Conservation (phyloP, 75 land plant genomes). For the Selaginella tamariscina region DNA sequence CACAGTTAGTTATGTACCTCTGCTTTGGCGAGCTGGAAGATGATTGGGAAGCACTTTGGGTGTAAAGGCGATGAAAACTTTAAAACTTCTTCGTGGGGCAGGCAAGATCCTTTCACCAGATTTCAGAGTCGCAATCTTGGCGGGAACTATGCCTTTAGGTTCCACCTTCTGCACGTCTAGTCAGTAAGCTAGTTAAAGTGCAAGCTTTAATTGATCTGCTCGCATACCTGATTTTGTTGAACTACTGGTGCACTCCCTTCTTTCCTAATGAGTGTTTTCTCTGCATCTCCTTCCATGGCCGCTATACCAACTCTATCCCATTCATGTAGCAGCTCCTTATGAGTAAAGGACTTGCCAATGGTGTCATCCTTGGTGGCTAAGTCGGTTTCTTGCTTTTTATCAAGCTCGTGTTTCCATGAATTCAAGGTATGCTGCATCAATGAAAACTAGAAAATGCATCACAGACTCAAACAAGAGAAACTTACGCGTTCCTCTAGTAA, state of each 20-base stretch:
- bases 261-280: neutral
- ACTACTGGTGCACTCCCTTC: no score
- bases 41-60: slow-evolving; percentile 23
- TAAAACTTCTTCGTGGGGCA: slow-evolving; percentile 25
- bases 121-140: neutral
- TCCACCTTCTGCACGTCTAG: neutral
- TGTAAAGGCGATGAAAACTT: slow-evolving; percentile 24
- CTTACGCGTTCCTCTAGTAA: slow-evolving; percentile 25
- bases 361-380: neutral
- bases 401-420: slow-evolving; percentile 1
- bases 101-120: slow-evolving; percentile 17
- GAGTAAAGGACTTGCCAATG: neutral
- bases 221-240: no score
- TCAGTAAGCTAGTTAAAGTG: neutral
- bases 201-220: no score
- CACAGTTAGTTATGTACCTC: slow-evolving; percentile 19
- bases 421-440: neutral
- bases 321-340: neutral
- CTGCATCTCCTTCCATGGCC: neutral
- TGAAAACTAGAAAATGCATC: no score
- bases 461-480: no score
- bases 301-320: neutral
- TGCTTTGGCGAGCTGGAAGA: slow-evolving; percentile 37
- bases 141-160: neutral
- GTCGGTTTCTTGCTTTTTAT: neutral